Evolutionary conservation across 2,329 filamentous ascomycete species (phyloP).

Genomic region (Trichophyton schoenleinii): DNA sequence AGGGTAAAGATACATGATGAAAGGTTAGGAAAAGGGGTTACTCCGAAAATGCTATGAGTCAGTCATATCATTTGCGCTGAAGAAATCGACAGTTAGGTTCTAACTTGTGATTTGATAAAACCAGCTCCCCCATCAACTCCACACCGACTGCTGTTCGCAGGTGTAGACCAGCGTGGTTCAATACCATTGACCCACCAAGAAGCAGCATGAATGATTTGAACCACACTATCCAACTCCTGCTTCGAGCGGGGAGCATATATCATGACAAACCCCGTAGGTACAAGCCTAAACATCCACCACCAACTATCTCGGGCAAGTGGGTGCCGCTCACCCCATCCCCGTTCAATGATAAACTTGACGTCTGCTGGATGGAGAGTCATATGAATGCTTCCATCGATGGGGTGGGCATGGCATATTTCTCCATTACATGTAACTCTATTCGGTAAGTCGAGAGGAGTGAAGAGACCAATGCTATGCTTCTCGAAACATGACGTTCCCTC

Average conservation of each 20-base stretch:
- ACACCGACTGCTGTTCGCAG: not conserved
- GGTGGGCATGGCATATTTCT: conserved; percentile 73
- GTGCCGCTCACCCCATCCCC: conserved; percentile 65
- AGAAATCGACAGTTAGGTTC: too few species aligned
- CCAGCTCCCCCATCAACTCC: not conserved
- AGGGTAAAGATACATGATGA: not conserved
- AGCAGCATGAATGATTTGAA: conserved; percentile 59
- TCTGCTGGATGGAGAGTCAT: conserved; percentile 69
- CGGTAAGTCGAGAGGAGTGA: conserved; percentile 38
- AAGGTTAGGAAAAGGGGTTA: not conserved
- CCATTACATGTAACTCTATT: conserved; percentile 39
- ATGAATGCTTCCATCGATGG: conserved; percentile 64
- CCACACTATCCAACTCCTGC: conserved; percentile 54
- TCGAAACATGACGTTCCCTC: conserved; percentile 65
- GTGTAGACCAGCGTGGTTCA: conserved; percentile 8
- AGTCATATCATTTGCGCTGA: too few species aligned
- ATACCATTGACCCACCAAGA: conserved; percentile 45
- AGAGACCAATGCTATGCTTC: conserved; percentile 67
- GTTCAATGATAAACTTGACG: conserved; percentile 56
- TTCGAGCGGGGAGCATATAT: conserved; percentile 65
- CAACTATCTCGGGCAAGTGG: conserved; percentile 44
- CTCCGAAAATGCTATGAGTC: too few species aligned
- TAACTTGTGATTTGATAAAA: not conserved
- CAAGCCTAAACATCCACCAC: conserved; percentile 52
- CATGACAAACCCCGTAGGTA: conserved; percentile 66